Evolutionary conservation across 306 rosid genomes (phyloP), one percentile per base, ranked within the genome.

Genomic region (Inga oerstediana): DNA sequence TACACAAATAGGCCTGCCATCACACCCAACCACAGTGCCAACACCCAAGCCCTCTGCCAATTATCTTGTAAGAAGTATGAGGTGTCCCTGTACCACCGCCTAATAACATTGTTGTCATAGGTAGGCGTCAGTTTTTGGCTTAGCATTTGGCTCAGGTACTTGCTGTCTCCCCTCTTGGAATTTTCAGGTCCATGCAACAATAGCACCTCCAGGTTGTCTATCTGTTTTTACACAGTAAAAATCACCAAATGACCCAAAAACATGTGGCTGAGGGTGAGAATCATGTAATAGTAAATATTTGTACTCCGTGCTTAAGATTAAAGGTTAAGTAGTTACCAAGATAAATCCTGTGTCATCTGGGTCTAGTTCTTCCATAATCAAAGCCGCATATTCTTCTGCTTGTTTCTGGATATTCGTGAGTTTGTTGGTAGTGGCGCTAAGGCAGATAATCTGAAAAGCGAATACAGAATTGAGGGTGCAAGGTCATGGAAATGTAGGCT

Each of bases 341-440:
- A 92, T 89, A 86, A 88, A 86, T 81, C 91, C 92, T n/a, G 85
- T 79, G 7, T 68, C 85, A 30, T 90, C 90, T 70, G 92, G 92
- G 83, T 92, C 96, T 51, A 90, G 80, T 80, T 92, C 96, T 80
- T 92, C 96, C 96, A 92, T 90, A 81, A 92, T 89, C 83, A 92
- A 77, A 72, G 96, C 96, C 0, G 96, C 96, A 85, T 90, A 92
- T 72, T 92, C 96, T 72, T 88, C 89, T 76, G 93, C 92, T 76
- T 86, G 93, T 59, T 74, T 84, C 89, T 90, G 91, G 76, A 92
- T 87, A 86, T 84, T 90, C 77, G 92, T 27, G 7, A 92, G 92
- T 20, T 89, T 87, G 89, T 92, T 92, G 80, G 92, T 85, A 79
- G 93, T 86, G 81, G 93, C 96, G 27, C 92, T 90, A 30, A 90